These are phyloP conservation scores for Leucocoprinus leucothites DNA, from an alignment of 768 basidiomycete species.

Conservation along the genomic window DNA sequence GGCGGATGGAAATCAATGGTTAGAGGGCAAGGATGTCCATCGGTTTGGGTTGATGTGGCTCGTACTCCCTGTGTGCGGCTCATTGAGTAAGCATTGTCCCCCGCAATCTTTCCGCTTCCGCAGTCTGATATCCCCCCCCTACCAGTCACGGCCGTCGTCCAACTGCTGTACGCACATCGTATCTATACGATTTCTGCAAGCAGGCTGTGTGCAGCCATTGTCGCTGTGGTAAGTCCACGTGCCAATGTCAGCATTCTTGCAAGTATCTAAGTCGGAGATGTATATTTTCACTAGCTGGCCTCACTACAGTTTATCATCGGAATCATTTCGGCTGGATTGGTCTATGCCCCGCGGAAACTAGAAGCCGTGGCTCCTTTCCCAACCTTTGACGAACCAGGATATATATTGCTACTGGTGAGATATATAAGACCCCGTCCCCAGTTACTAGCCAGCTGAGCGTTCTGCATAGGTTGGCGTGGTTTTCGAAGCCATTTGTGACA, in stretches of 20 bases:
- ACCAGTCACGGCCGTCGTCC: neutral
- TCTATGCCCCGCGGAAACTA: neutral
- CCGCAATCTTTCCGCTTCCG: too few species aligned
- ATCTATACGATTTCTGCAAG: neutral
- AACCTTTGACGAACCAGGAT: neutral
- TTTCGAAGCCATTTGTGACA: neutral
- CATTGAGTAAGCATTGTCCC: too few species aligned
- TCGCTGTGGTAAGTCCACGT: neutral
- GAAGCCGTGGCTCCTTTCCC: neutral
- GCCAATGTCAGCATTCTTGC: neutral
- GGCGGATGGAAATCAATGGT: too few species aligned
- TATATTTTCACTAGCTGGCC: neutral
- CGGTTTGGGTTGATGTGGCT: too few species aligned
- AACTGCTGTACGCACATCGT: conserved; percentile 2
- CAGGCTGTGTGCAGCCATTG: neutral
- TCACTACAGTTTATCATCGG: neutral
- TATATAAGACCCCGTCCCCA: neutral
- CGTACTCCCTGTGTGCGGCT: too few species aligned
- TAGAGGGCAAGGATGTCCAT: too few species aligned
- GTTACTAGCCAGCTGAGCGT: neutral
- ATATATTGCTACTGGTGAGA: neutral
- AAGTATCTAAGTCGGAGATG: neutral
- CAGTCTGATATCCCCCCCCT: too few species aligned
- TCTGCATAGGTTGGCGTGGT: neutral
- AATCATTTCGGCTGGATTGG: neutral